Evolutionary conservation across 495 filamentous ascomycete species (phyloP).

Genomic region (Echria macrotheca): DNA sequence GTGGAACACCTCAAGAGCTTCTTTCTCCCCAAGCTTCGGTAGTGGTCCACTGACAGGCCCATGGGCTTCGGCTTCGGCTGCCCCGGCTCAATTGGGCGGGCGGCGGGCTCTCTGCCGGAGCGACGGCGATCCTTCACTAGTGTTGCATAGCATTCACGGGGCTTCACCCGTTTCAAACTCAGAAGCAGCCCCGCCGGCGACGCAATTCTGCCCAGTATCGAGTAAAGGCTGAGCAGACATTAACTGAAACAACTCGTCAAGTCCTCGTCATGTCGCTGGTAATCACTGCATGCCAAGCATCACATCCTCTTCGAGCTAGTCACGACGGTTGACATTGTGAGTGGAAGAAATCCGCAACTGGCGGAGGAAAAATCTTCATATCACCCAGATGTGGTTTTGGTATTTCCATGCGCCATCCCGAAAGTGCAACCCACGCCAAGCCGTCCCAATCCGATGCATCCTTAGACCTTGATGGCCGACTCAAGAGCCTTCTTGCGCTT

Average conservation of each 20-base stretch:
- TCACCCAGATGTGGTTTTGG: constrained; percentile 35
- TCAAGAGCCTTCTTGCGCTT: constrained; percentile 97
- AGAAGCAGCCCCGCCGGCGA: neutral
- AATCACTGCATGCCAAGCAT: too few relatives aligned
- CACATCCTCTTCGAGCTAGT: too few relatives aligned
- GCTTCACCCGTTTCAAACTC: constrained; percentile 2
- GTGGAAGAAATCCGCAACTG: constrained; percentile 20
- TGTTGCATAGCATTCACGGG: constrained; percentile 18
- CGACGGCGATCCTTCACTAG: constrained; percentile 23
- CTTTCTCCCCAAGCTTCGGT: neutral
- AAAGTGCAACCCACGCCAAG: constrained; percentile 27
- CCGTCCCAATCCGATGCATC: constrained; percentile 19
- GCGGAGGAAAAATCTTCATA: constrained; percentile 29
- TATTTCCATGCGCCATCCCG: constrained; percentile 35
- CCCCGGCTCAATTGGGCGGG: constrained; percentile 11
- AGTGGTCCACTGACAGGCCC: too few relatives aligned
- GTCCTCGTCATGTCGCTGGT: too few relatives aligned
- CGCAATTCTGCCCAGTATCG: too few relatives aligned
- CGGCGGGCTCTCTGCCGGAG: neutral
- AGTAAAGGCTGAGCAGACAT: too few relatives aligned
- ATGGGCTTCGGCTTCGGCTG: neutral
- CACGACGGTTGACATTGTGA: constrained; percentile 14
- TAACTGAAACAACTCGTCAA: constrained; percentile 4
- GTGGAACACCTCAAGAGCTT: too few relatives aligned
- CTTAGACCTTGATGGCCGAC: constrained; percentile 89